phyloP scores from a whole-genome alignment of 805 yeast genomes.

The Ogataea degrootiae region DNA sequence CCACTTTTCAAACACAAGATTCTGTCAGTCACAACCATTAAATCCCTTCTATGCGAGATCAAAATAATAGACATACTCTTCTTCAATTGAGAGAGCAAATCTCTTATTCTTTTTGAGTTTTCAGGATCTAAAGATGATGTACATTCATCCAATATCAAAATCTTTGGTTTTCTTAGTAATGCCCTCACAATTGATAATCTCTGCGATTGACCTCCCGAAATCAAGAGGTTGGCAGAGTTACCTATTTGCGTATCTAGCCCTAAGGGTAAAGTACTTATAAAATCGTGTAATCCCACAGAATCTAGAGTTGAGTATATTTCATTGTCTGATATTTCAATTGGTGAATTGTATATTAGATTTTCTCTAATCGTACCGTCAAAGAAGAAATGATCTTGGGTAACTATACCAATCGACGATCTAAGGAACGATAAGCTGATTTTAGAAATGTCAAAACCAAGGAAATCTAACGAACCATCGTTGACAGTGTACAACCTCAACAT shows the following conservation, averaged over 20 bases:
- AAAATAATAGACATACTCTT: slow-evolving; percentile 43
- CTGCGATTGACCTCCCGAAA: slow-evolving; percentile 93
- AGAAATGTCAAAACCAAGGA: slow-evolving; percentile 43
- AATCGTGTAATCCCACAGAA: slow-evolving; percentile 47
- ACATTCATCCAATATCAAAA: slow-evolving; percentile 81
- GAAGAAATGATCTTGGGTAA: slow-evolving; percentile 68
- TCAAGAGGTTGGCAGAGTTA: slow-evolving; percentile 35
- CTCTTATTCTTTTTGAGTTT: slow-evolving; percentile 46
- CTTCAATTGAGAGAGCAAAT: slow-evolving; percentile 38
- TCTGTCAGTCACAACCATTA: slow-evolving; percentile 56
- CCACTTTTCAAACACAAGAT: slow-evolving; percentile 49
- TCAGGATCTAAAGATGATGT: slow-evolving; percentile 80
- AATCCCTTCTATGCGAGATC: slow-evolving; percentile 68
- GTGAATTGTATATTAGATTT: slow-evolving; percentile 62
- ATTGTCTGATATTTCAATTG: slow-evolving; percentile 16
- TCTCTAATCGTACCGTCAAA: slow-evolving; percentile 71
- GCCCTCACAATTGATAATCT: slow-evolving; percentile 83
- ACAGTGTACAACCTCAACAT: slow-evolving; percentile 47
- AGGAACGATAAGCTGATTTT: slow-evolving; percentile 42
- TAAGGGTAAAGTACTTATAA: slow-evolving; percentile 49
- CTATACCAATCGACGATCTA: slow-evolving; percentile 56
- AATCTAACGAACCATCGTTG: slow-evolving; percentile 35
- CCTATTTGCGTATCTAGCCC: slow-evolving; percentile 61
- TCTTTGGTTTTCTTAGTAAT: slow-evolving; percentile 56
- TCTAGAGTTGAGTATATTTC: slow-evolving; percentile 37